phyloP scores from a whole-genome alignment of 1,284 basidiomycete genomes.

The Taiwanofungus camphoratus region DNA sequence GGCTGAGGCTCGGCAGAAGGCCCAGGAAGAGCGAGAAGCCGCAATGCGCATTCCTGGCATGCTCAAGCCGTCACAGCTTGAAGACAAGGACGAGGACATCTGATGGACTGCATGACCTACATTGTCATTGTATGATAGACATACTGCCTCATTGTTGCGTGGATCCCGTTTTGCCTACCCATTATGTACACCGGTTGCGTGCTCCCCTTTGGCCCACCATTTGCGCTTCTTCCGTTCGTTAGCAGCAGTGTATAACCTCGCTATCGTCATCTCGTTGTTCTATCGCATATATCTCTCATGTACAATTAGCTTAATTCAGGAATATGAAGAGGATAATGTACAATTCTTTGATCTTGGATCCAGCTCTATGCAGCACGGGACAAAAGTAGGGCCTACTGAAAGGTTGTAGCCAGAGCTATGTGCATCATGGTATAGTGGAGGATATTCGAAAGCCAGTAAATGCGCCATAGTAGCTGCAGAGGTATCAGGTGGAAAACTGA shows the following conservation, averaged over 20 bases:
- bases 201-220: constrained; percentile 8
- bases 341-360: not conserved
- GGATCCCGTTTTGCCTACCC: constrained; percentile 3
- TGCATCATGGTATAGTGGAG: not conserved
- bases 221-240: constrained; percentile 10
- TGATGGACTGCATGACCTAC: constrained; percentile 31
- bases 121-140: constrained; percentile 22
- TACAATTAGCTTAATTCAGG: constrained; percentile 30
- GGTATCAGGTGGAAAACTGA: not conserved
- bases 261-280: constrained; percentile 29
- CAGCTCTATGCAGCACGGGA: not conserved
- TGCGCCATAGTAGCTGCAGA: not conserved
- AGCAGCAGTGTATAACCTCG: constrained; percentile 24
- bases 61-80: constrained; percentile 93
- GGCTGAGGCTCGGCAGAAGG: constrained; percentile 64
- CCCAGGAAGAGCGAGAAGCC: constrained; percentile 78
- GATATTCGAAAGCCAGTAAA: not conserved
- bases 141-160: constrained; percentile 4
- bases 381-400: not conserved
- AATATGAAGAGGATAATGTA: constrained; percentile 23
- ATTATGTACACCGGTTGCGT: constrained; percentile 8
- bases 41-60: constrained; percentile 97
- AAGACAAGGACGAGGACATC: constrained; percentile 87
- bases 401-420: not conserved
- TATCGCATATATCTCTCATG: constrained; percentile 28